Percentiles rank a stretch among this genome's conserved stretches.
phyloP scores from a whole-genome alignment of 306 rosid species.

The Pueraria montana region DNA sequence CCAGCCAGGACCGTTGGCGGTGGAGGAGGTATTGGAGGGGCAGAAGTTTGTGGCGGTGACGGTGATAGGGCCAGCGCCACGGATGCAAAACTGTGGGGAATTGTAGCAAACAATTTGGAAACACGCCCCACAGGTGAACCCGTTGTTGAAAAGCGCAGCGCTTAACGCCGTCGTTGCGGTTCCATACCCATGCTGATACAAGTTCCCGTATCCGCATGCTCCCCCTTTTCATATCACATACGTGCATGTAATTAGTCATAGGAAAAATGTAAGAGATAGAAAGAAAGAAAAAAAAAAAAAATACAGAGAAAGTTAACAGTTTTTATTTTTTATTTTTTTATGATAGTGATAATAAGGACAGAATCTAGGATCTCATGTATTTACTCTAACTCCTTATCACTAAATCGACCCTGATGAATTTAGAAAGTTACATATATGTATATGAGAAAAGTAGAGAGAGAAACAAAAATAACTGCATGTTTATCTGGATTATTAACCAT shows the following conservation, averaged over 20 bases:
- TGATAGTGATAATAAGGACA: too few relatives aligned
- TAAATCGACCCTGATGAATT: too few relatives aligned
- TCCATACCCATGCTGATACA: conserved; percentile 72
- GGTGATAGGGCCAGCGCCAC: conserved; percentile 53
- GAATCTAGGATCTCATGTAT: too few relatives aligned
- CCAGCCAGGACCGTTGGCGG: conserved; percentile 76
- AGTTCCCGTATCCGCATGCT: conserved; percentile 81
- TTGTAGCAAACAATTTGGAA: conserved; percentile 61
- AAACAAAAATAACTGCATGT: too few relatives aligned
- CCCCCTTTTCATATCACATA: conserved; percentile 55
- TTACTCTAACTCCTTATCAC: too few relatives aligned
- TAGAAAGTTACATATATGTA: too few relatives aligned
- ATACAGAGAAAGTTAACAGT: too few relatives aligned
- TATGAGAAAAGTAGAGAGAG: too few relatives aligned
- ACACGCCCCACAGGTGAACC: conserved; percentile 73
- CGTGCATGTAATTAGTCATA: neutral
- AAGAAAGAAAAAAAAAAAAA: too few relatives aligned
- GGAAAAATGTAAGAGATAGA: too few relatives aligned
- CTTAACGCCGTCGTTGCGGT: conserved; percentile 74
- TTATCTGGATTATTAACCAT: too few relatives aligned
- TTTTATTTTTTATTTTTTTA: too few relatives aligned
- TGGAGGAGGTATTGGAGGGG: conserved; percentile 56
- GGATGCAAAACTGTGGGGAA: conserved; percentile 67
- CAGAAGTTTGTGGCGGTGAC: conserved; percentile 82
- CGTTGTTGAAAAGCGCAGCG: conserved; percentile 71